These are phyloP conservation scores for Fusarium annulatum DNA, from an alignment of 2,329 filamentous ascomycete genomes.

Conservation along the genomic window DNA sequence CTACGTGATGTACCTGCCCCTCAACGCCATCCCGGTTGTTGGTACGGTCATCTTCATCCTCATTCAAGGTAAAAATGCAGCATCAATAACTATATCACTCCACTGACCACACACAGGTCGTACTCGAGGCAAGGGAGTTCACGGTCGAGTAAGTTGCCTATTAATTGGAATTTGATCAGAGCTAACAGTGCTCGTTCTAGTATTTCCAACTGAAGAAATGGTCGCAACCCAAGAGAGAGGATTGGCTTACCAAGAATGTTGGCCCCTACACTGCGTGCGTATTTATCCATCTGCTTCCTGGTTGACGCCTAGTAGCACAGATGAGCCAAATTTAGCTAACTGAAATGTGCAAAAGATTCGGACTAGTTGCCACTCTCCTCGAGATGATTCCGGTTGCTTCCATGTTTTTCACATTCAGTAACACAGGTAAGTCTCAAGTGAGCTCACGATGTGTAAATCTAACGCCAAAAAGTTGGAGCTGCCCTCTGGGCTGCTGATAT, in stretches of 20 bases:
- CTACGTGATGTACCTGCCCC: conserved; percentile 85
- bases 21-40: conserved; percentile 93
- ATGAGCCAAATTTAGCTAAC: conserved; percentile 10
- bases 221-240: conserved; percentile 70
- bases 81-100: not conserved
- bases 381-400: conserved; percentile 87
- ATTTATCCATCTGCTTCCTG: not conserved
- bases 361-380: conserved; percentile 77
- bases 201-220: conserved; percentile 95
- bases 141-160: conserved; percentile 62
- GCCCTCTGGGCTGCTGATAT: conserved; percentile 95
- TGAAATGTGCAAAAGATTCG: conserved; percentile 68
- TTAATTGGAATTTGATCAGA: not conserved
- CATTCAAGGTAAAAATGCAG: conserved; percentile 68
- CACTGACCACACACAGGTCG: conserved; percentile 52
- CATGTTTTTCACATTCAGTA: conserved; percentile 89
- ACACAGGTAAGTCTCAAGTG: conserved; percentile 67
- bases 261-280: conserved; percentile 85
- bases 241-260: conserved; percentile 76
- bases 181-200: conserved; percentile 51
- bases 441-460: not conserved
- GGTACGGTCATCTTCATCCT: conserved; percentile 85
- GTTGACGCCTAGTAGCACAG: conserved; percentile 1
- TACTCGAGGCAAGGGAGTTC: conserved; percentile 60
- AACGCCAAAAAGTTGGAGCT: conserved; percentile 73